These are phyloP conservation scores for Dendrobium chrysotoxum DNA, from an alignment of 106 monocot genomes.

Conservation along the genomic window DNA sequence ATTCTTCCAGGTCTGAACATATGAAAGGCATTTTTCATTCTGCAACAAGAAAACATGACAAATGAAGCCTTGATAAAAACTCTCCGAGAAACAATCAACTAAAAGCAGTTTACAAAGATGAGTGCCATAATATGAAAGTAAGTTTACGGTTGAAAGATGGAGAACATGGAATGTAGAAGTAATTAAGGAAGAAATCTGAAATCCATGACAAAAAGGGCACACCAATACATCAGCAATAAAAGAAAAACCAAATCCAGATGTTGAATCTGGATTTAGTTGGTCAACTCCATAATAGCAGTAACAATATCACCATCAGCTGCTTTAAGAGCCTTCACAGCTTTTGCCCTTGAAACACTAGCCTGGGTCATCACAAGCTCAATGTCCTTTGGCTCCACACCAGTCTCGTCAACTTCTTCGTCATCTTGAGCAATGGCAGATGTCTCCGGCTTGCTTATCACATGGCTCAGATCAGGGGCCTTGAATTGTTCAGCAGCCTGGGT, in stretches of 20 bases:
- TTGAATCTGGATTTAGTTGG: not conserved
- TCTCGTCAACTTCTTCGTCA: slow-evolving; percentile 25
- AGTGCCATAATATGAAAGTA: not conserved
- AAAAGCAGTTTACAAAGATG: not conserved
- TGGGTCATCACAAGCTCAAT: slow-evolving; percentile 29
- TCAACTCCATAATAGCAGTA: slow-evolving; percentile 29
- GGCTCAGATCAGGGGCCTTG: slow-evolving; percentile 24
- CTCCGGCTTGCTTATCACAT: slow-evolving; percentile 20
- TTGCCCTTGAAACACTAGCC: slow-evolving; percentile 19
- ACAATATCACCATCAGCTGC: slow-evolving; percentile 27
- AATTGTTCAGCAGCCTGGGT: slow-evolving; percentile 25
- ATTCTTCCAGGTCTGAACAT: too few relatives aligned
- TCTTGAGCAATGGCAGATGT: slow-evolving; percentile 19
- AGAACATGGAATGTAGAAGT: not conserved
- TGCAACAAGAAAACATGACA: too few relatives aligned
- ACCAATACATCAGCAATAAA: not conserved
- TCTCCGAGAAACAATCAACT: too few relatives aligned
- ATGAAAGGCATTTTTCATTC: too few relatives aligned
- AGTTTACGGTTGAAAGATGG: not conserved
- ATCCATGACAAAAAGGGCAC: not conserved
- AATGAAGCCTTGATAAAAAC: too few relatives aligned
- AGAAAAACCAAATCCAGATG: too few relatives aligned
- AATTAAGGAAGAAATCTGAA: not conserved
- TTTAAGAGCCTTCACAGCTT: slow-evolving; percentile 25
- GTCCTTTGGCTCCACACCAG: slow-evolving; percentile 23